Base-by-base conservation (phyloP, 805 yeast species). In the Pichia exigua region DNA sequence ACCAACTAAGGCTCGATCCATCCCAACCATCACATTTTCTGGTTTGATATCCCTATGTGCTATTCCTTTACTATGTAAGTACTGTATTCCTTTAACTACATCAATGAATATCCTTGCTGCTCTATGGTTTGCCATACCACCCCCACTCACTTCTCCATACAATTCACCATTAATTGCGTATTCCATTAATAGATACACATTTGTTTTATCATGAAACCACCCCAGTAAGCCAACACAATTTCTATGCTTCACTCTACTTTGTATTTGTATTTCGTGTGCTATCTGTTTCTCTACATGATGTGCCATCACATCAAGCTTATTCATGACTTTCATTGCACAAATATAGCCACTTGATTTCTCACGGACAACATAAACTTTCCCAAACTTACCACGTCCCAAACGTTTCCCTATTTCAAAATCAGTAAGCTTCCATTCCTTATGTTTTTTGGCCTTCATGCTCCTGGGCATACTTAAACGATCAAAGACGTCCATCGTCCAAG, bases 11-110 rank as follows among this genome's bases (percentile, higher is more conserved):
- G 40, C 46, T 8, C 30, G 87, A 62, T 87, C 81, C 54, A 82
- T 76, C 8, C 89, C 88, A 12, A 92, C 71, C 43, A 92, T 69
- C 47, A 92, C 86, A 61, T 92, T 92, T 64, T 94, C 98, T 0
- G 98, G 98, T 66, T 92, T 92, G 57, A 92, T 80, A 64, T 92
- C 99, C 54, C 98, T 76, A 63, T 92, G 99, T 27, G 92, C 86
- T 44, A 94, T 82, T 57, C 84, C 81, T 60, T 84, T 87, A 38
- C 77, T 70, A 66, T 92, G 98, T 57, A 94, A 71, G 62, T 90
- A 87, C 11, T 73, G 67, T 45, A 92, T 75, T 0, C 96, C 97
- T 42, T 77, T 75, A 0, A 96, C 85, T 67, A 90, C 85, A 35
- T 35, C 39, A 3, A 35, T 11, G 8, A 35, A 35, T n/a, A 35